Percentiles rank a stretch among this genome's conserved stretches.
These are phyloP conservation scores for Fomitopsis pulvina DNA, from an alignment of 768 basidiomycete species.

Conservation along the genomic window DNA sequence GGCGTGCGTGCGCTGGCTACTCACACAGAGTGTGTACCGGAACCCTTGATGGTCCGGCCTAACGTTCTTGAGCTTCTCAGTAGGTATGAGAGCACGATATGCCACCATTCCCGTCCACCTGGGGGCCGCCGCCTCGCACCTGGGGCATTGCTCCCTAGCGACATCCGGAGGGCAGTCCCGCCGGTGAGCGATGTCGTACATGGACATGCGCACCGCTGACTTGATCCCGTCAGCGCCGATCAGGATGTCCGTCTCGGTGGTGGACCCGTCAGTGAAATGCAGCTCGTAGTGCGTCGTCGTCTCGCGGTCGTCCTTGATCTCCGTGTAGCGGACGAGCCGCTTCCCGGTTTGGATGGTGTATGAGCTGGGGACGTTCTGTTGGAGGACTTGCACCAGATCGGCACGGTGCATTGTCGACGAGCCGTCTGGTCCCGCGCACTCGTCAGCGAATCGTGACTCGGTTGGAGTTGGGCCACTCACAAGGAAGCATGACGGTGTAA, in stretches of 20 bases:
- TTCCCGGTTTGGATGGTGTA: slow-evolving; percentile 19
- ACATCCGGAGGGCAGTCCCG: slow-evolving; percentile 5
- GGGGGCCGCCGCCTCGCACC: slow-evolving; percentile 13
- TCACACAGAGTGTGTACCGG: slow-evolving; percentile 7
- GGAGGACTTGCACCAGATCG: slow-evolving; percentile 19
- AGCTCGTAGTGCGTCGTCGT: slow-evolving; percentile 6
- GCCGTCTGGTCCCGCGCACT: slow-evolving; percentile 12
- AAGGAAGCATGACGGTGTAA: slow-evolving; percentile 16
- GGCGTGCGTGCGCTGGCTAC: not conserved
- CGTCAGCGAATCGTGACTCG: not conserved
- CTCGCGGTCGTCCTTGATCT: not conserved
- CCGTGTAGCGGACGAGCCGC: slow-evolving; percentile 15
- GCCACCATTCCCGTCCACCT: slow-evolving; percentile 21
- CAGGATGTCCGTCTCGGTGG: slow-evolving; percentile 19
- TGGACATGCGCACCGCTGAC: slow-evolving; percentile 17
- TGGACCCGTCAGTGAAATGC: slow-evolving; percentile 16
- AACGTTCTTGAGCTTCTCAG: slow-evolving; percentile 14
- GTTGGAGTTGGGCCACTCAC: slow-evolving; percentile 10
- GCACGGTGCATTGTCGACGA: slow-evolving; percentile 21
- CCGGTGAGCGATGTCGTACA: slow-evolving; percentile 14
- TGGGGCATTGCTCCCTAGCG: slow-evolving; percentile 4
- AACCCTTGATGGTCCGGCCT: slow-evolving; percentile 10
- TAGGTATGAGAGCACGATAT: slow-evolving; percentile 21
- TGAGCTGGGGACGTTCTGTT: slow-evolving; percentile 11
- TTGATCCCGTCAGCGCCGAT: slow-evolving; percentile 24